Evolutionary conservation across 2,329 filamentous ascomycete species (phyloP).

Genomic region (Alternaria solani): DNA sequence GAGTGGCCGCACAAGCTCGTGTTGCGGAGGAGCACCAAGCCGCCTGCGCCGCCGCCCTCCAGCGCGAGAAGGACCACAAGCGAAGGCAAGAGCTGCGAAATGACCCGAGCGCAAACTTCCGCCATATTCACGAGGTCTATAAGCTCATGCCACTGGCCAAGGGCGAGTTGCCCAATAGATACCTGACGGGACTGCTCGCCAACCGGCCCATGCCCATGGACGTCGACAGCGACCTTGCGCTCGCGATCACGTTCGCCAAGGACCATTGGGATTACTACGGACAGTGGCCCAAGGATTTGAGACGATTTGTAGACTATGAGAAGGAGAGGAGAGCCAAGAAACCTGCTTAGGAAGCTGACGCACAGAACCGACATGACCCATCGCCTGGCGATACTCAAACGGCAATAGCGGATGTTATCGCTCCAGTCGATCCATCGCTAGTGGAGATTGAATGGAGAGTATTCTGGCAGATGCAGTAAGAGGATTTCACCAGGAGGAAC

Average conservation of each 20-base stretch:
- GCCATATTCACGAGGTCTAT: slow-evolving; percentile 16
- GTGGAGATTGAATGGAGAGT: slow-evolving; percentile 45
- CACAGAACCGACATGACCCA: not conserved
- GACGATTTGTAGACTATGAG: not conserved
- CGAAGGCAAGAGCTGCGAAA: slow-evolving; percentile 12
- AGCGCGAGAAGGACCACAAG: not conserved
- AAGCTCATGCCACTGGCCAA: not conserved
- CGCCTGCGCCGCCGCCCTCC: not conserved
- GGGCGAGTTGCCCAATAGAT: not conserved
- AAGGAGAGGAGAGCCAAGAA: not conserved
- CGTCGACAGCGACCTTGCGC: slow-evolving; percentile 9
- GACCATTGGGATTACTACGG: slow-evolving; percentile 18
- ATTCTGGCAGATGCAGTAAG: slow-evolving; percentile 3
- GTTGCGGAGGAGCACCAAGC: not conserved
- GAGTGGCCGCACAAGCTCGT: not conserved
- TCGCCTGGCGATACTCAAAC: slow-evolving; percentile 67
- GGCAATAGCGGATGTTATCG: slow-evolving; percentile 48
- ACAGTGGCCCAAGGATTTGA: slow-evolving; percentile 7
- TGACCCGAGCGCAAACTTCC: slow-evolving; percentile 16
- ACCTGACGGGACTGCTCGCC: slow-evolving; percentile 14
- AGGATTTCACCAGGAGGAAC: not conserved
- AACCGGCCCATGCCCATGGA: slow-evolving; percentile 19
- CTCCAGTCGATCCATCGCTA: slow-evolving; percentile 45
- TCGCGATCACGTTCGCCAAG: slow-evolving; percentile 22
- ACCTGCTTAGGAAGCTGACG: not conserved